These are phyloP conservation scores for Xylaria sp. DNA, from an alignment of 2,329 filamentous ascomycete genomes.

Conservation along the genomic window DNA sequence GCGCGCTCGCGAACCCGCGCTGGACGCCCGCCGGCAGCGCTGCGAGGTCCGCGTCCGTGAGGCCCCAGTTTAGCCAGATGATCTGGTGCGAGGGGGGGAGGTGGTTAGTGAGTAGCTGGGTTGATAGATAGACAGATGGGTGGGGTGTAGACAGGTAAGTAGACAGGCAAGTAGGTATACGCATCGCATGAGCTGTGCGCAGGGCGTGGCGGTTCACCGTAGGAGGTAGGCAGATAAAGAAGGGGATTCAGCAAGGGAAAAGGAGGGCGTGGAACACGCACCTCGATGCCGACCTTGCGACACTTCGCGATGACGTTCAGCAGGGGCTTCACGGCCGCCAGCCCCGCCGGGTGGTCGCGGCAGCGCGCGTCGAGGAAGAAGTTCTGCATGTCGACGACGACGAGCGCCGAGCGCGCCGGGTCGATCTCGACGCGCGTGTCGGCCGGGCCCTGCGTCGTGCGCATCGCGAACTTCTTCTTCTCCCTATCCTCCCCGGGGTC, in stretches of 20 bases:
- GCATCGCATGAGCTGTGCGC: no score
- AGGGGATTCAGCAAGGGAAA: background rate
- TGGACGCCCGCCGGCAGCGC: conserved; percentile 53
- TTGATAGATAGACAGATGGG: background rate
- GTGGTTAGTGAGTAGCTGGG: conserved; percentile 3
- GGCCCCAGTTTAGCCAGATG: conserved; percentile 50
- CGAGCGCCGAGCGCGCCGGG: conserved; percentile 47
- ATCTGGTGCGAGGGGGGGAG: conserved; percentile 13
- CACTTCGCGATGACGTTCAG: conserved; percentile 48
- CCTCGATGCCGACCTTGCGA: conserved; percentile 51
- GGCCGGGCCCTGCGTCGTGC: conserved; percentile 33
- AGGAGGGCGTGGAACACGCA: conserved; percentile 16
- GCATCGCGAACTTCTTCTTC: conserved; percentile 24
- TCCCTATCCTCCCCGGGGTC: conserved; percentile 28
- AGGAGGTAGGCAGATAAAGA: background rate
- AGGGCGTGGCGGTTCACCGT: background rate
- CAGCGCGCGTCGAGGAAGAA: conserved; percentile 50
- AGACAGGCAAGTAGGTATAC: background rate
- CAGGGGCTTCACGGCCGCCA: conserved; percentile 45
- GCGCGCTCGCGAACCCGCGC: conserved; percentile 49
- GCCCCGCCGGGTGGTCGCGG: conserved; percentile 44
- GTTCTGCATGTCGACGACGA: conserved; percentile 58
- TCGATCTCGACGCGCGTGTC: conserved; percentile 42
- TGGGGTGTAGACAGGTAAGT: background rate
- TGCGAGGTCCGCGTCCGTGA: conserved; percentile 53